phyloP scores from a whole-genome alignment of 805 yeast genomes.

The Yarrowia alimentaria region DNA sequence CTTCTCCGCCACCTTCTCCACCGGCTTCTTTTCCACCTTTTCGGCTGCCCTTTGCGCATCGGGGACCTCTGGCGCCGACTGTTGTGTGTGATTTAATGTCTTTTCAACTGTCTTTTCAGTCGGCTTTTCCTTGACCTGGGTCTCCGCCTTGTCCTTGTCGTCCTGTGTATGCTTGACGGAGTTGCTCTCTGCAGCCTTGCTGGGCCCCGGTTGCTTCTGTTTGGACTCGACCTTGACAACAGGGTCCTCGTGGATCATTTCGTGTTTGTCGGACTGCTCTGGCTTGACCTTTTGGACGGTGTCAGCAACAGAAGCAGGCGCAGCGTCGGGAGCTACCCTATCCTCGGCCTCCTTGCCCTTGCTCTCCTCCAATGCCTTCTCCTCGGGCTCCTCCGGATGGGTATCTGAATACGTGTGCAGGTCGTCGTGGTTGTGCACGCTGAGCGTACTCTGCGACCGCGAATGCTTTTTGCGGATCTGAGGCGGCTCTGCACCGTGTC shows the following conservation, averaged over 20 bases:
- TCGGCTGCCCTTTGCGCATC: not conserved
- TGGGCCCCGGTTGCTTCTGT: no score
- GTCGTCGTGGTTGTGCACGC: slow-evolving; percentile 19
- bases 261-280: not conserved
- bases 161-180: no score
- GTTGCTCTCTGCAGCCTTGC: not conserved
- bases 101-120: not conserved
- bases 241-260: slow-evolving; percentile 9
- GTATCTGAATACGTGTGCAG: slow-evolving; percentile 15
- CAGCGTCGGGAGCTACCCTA: no score
- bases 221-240: no score
- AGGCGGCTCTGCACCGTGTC: not conserved
- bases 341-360: not conserved
- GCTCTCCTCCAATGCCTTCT: not conserved
- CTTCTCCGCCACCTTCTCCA: not conserved
- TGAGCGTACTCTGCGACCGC: slow-evolving; percentile 5
- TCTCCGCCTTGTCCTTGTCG: not conserved
- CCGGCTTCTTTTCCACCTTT: not conserved
- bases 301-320: no score
- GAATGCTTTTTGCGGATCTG: no score
- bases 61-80: not conserved
- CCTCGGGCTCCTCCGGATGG: slow-evolving; percentile 24
- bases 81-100: no score
- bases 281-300: slow-evolving; percentile 10
- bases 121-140: not conserved